Percentiles rank a stretch among this genome's conserved stretches.
Conservation (phyloP, 352 stramenopile species). For the Globisporangium nagaii region DNA sequence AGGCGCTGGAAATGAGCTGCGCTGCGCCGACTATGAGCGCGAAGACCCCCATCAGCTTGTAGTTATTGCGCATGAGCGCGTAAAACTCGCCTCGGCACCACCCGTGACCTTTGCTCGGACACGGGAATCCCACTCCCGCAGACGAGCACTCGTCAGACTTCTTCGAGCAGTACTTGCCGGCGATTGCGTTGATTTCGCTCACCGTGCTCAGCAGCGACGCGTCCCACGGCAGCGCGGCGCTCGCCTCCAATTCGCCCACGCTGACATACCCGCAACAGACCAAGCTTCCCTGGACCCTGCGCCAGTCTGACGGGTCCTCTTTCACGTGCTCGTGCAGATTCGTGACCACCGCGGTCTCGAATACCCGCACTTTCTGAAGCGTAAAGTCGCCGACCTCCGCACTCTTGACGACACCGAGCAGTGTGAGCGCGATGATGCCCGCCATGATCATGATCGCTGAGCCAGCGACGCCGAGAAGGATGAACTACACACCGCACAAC, state of each 20-base stretch:
- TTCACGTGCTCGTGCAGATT: constrained; percentile 29
- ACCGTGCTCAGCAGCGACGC: constrained; percentile 26
- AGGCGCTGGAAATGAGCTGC: constrained; percentile 40
- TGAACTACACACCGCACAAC: constrained; percentile 26
- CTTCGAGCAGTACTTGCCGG: constrained; percentile 34
- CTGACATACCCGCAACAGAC: constrained; percentile 55
- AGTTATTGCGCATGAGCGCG: constrained; percentile 35
- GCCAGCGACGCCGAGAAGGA: constrained; percentile 32
- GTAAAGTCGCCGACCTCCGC: constrained; percentile 30
- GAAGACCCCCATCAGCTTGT: constrained; percentile 37
- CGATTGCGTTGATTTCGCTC: constrained; percentile 26
- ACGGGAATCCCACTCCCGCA: constrained; percentile 12
- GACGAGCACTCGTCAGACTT: constrained; percentile 17
- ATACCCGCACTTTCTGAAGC: constrained; percentile 21
- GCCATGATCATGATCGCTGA: constrained; percentile 41
- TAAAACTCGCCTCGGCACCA: constrained; percentile 57
- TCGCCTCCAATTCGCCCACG: constrained; percentile 12
- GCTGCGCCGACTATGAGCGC: constrained; percentile 31
- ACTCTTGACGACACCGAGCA: constrained; percentile 27
- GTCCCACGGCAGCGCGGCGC: constrained; percentile 24
- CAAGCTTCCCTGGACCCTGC: constrained; percentile 36
- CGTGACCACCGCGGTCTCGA: constrained; percentile 45
- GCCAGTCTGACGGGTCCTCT: constrained; percentile 25
- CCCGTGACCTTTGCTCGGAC: constrained; percentile 23
- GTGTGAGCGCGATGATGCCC: constrained; percentile 39